Percentiles rank a stretch among this genome's conserved stretches.
Evolutionary conservation across 805 yeast genomes (phyloP).

Genomic region (Starmerella kuoi): DNA sequence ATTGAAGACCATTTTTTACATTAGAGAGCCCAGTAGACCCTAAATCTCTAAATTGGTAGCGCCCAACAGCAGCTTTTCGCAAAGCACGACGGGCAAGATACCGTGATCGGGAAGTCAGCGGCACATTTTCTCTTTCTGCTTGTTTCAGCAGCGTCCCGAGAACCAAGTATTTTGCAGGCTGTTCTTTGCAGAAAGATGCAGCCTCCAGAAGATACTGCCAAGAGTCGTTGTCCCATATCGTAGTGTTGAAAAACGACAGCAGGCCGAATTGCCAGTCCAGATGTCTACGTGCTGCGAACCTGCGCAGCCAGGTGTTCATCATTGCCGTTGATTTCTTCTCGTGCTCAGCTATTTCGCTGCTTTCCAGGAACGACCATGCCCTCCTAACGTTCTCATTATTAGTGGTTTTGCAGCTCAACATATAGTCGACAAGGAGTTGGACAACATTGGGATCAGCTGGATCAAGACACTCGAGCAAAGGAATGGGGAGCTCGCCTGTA

Average conservation of each 20-base stretch:
- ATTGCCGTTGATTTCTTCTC: constrained; percentile 3
- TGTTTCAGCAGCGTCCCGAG: constrained; percentile 17
- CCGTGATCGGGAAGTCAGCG: constrained; percentile 15
- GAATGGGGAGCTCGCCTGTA: not conserved
- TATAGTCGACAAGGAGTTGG: constrained; percentile 5
- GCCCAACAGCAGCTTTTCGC: not conserved
- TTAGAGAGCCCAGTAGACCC: constrained; percentile 9
- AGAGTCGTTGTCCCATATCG: constrained; percentile 11
- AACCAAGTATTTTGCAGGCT: constrained; percentile 3
- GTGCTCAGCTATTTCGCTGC: not conserved
- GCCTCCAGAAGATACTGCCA: constrained; percentile 14
- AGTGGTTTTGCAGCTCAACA: constrained; percentile 3
- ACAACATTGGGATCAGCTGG: constrained; percentile 5
- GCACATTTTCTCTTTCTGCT: constrained; percentile 10
- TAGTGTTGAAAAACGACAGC: constrained; percentile 7
- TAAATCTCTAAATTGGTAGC: constrained; percentile 3
- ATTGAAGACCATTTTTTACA: constrained; percentile 2
- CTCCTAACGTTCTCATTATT: constrained; percentile 10
- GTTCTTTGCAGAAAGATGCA: constrained; percentile 3
- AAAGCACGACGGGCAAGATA: constrained; percentile 8
- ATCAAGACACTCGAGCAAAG: constrained; percentile 5
- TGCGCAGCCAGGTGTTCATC: constrained; percentile 11
- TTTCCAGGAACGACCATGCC: constrained; percentile 7
- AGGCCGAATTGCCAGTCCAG: constrained; percentile 20
- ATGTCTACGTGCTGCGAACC: constrained; percentile 12